Conservation (phyloP, 2,329 filamentous ascomycete genomes). For the Dichotomopilus funicola region DNA sequence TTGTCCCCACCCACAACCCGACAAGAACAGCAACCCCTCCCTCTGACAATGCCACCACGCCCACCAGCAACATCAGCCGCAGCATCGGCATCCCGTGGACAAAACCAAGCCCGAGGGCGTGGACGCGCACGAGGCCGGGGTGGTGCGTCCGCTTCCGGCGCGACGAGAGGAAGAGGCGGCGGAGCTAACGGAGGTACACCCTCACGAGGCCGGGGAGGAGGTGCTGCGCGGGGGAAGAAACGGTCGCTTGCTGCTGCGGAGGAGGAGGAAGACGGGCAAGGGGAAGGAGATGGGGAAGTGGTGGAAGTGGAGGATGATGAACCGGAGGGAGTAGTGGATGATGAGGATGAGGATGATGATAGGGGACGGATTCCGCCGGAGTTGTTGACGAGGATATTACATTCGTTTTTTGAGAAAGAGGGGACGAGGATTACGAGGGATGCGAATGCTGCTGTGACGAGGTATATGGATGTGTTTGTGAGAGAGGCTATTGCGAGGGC, state of each 20-base stretch:
- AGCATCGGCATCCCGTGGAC: slow-evolving; percentile 17
- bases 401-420: slow-evolving; percentile 69
- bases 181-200: background rate
- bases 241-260: background rate
- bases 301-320: background rate
- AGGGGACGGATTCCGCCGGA: slow-evolving; percentile 59
- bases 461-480: slow-evolving; percentile 88
- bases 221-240: background rate
- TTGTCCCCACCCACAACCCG: background rate
- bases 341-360: slow-evolving; percentile 21
- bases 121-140: background rate
- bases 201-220: background rate
- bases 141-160: background rate
- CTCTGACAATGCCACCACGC: slow-evolving; percentile 33
- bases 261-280: slow-evolving; percentile 3
- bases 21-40: background rate
- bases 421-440: slow-evolving; percentile 69
- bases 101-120: background rate
- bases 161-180: background rate
- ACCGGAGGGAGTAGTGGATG: slow-evolving; percentile 17
- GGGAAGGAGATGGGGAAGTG: slow-evolving; percentile 12
- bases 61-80: background rate
- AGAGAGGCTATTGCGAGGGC: slow-evolving; percentile 79
- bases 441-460: slow-evolving; percentile 68
- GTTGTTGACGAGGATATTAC: slow-evolving; percentile 68